Evolutionary conservation across 768 basidiomycete genomes (phyloP).

Genomic region (Boletales sp.): DNA sequence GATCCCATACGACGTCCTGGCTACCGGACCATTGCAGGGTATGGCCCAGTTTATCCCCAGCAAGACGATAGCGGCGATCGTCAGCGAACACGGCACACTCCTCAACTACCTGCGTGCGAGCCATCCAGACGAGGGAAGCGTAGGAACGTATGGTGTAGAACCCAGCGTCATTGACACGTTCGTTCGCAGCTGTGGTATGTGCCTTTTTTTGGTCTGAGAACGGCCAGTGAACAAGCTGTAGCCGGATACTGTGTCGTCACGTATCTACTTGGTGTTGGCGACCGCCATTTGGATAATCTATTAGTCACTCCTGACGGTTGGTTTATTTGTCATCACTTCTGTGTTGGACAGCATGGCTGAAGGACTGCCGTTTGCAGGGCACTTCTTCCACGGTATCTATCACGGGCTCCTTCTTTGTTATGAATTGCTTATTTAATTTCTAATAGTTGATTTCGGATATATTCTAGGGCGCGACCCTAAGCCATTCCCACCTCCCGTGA

Average conservation of each 20-base stretch:
- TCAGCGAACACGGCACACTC: slow-evolving; percentile 85
- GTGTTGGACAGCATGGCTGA: background rate
- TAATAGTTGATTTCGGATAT: slow-evolving; percentile 93
- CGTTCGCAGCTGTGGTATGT: slow-evolving; percentile 87
- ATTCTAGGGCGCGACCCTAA: slow-evolving; percentile 97
- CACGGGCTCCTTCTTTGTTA: background rate
- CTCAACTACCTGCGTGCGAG: slow-evolving; percentile 84
- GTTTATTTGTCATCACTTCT: slow-evolving; percentile 13
- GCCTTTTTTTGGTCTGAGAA: slow-evolving; percentile 26
- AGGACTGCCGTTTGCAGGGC: slow-evolving; percentile 42
- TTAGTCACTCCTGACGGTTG: slow-evolving; percentile 87
- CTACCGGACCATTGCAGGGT: slow-evolving; percentile 87
- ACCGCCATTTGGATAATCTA: slow-evolving; percentile 94
- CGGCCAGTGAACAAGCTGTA: slow-evolving; percentile 32
- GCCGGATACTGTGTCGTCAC: slow-evolving; percentile 98
- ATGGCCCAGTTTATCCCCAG: slow-evolving; percentile 97
- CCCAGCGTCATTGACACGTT: slow-evolving; percentile 94
- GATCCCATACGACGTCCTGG: slow-evolving; percentile 88
- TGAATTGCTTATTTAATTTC: slow-evolving; percentile 8
- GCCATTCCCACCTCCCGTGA: slow-evolving; percentile 95
- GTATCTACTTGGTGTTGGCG: slow-evolving; percentile 93
- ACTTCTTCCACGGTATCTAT: slow-evolving; percentile 89
- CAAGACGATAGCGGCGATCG: slow-evolving; percentile 92
- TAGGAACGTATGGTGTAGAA: slow-evolving; percentile 93
- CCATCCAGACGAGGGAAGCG: slow-evolving; percentile 91